A percentile compares a stretch with the other conserved stretches of the same genome.
Evolutionary conservation across 352 stramenopile species (phyloP).

Genomic region (Thraustochytrium aureum): DNA sequence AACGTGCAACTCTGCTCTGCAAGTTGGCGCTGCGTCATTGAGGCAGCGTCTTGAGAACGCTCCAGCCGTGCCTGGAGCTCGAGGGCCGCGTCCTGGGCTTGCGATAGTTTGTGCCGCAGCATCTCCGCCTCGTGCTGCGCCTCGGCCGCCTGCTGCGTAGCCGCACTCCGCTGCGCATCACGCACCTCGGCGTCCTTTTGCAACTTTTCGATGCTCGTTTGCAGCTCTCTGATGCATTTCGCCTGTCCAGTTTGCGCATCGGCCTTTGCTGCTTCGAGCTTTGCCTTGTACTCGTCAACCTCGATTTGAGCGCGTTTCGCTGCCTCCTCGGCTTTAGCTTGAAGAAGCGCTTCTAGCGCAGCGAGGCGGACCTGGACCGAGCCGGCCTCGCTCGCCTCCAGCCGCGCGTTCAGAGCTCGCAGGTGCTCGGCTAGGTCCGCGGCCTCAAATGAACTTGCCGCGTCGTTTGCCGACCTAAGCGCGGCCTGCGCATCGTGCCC

Average conservation of each 20-base stretch:
- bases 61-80: conserved; percentile 17
- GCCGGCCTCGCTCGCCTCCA: not conserved
- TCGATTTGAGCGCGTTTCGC: too few species aligned
- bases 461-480: too few species aligned
- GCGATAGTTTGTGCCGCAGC: not conserved
- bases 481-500: too few species aligned
- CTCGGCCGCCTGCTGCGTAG: not conserved
- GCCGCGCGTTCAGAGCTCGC: not conserved
- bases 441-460: too few species aligned
- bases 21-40: conserved; percentile 28
- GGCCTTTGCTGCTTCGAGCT: not conserved
- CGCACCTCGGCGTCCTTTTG: not conserved
- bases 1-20: not conserved
- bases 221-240: not conserved
- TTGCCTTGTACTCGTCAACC: not conserved
- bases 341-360: too few species aligned
- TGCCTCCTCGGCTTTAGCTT: not conserved
- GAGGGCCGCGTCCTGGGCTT: not conserved
- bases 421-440: not conserved
- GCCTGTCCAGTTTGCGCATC: not conserved
- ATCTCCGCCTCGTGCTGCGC: not conserved
- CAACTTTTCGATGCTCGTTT: not conserved
- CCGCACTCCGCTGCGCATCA: not conserved
- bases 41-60: not conserved
- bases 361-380: not conserved